These are phyloP conservation scores for Ilex paraguariensis DNA, from an alignment of 305 asterid genomes.

Conservation along the genomic window DNA sequence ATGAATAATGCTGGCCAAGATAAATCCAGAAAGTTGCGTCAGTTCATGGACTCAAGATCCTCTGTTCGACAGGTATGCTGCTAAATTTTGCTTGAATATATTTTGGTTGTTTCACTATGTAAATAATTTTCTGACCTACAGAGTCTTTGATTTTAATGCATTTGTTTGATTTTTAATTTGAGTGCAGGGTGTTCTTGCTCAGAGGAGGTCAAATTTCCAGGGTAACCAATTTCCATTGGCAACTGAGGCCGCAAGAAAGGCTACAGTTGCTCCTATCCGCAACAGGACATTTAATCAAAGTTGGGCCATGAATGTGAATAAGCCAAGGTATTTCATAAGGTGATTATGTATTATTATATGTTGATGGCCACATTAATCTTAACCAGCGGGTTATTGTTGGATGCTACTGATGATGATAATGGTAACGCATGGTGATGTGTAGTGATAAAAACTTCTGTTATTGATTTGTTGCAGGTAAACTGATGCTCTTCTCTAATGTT, in stretches of 20 bases:
- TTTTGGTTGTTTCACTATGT: too few relatives aligned
- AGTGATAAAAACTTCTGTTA: too few relatives aligned
- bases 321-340: conserved; percentile 42
- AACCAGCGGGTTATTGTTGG: too few relatives aligned
- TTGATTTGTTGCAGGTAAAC: conserved; percentile 48
- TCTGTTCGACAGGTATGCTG: conserved; percentile 68
- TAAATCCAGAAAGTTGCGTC: conserved; percentile 36
- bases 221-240: conserved; percentile 68
- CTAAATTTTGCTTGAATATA: neutral
- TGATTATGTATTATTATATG: neutral
- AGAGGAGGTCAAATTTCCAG: conserved; percentile 64
- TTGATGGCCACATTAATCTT: neutral
- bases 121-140: too few relatives aligned
- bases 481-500: conserved; percentile 29
- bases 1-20: conserved; percentile 41
- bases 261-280: conserved; percentile 58
- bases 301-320: conserved; percentile 43
- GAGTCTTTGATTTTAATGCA: neutral
- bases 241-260: conserved; percentile 71
- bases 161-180: conserved; percentile 8
- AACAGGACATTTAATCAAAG: conserved; percentile 45
- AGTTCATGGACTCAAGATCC: conserved; percentile 59
- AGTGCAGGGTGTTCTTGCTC: conserved; percentile 67
- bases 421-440: too few relatives aligned
- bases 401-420: too few relatives aligned